Evolutionary conservation across 371 early-diverging fungal genomes (phyloP), one percentile per base, ranked within the genome.

Genomic region (Chytridiales sp.): DNA sequence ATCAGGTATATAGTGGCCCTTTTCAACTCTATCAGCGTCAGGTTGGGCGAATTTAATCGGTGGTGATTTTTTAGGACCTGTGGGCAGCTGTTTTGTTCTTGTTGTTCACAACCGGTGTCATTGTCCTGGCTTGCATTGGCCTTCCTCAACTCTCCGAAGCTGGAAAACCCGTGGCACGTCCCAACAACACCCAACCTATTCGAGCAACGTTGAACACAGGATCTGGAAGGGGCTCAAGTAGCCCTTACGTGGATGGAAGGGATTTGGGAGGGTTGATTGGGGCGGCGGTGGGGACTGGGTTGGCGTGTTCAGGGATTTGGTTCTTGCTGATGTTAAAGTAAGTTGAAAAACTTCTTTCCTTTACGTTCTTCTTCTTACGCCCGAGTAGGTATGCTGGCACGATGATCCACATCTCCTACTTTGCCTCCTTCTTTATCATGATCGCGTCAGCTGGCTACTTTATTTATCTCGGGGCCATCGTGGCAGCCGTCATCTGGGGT

Each of bases 371-470:
- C 43, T 34, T 43, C 17, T 22, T 46, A 1, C 15, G n/a, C 6
- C 32, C 24, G 11, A 11, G 39, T 43, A 59, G 65, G 22, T 46
- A 52, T 49, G 53, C 65, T 4, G 65, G 55, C 13, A 38, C 65
- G 15, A 22, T 65, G 2, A 65, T 65, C 65, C 53, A 54, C 39
- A 53, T 65, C 56, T 57, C 65, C 21, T 65, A 65, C 60, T 49
- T 61, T 29, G n/a, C 59, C 48, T 59, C 60, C 41, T 26, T 54
- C 21, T 11, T 47, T 22, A 24, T 65, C 24, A 24, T 59, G 22
- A 21, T 55, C 13, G 59, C 34, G 15, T n/a, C 48, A n/a, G 51
- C 55, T 32, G 60, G 40, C 24, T 55, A 39, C 55, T 44, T 31
- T 39, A n/a, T 36, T 34, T 40, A 47, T 39, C 6, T 38, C 26